Conservation (phyloP, 345 rosid genomes). For the Heritiera fomes region DNA sequence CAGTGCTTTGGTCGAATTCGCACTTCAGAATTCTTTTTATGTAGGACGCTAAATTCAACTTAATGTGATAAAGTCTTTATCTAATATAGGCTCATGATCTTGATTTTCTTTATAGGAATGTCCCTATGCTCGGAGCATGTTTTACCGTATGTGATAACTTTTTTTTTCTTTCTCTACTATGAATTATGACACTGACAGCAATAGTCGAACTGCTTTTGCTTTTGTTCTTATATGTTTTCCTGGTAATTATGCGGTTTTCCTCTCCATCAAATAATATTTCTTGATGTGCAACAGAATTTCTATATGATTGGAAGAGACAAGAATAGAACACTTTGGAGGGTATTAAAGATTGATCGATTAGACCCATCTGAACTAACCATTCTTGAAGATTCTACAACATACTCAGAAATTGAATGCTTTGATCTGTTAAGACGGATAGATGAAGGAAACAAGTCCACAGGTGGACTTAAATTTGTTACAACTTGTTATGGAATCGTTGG, state of each 20-base stretch:
- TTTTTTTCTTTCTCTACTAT: not conserved
- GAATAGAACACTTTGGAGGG: constrained; percentile 59
- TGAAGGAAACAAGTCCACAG: constrained; percentile 78
- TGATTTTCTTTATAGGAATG: not conserved
- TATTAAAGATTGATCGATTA: constrained; percentile 77
- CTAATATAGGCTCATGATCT: not conserved
- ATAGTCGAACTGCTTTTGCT: not conserved
- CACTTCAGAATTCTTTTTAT: not conserved
- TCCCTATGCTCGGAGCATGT: not conserved
- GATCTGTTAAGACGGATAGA: constrained; percentile 67
- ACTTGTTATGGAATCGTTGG: constrained; percentile 88
- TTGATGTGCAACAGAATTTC: constrained; percentile 55
- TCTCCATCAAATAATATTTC: constrained; percentile 3
- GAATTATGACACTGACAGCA: not conserved
- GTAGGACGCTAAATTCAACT: not conserved
- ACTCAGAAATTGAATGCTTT: constrained; percentile 65
- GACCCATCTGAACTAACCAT: constrained; percentile 69
- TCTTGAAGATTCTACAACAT: constrained; percentile 61
- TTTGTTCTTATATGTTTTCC: not conserved
- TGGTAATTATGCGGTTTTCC: not conserved
- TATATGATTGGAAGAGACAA: constrained; percentile 91
- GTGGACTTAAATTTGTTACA: constrained; percentile 84
- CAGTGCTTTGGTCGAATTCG: not conserved
- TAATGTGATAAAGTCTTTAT: not conserved
- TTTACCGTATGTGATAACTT: not conserved